Evolutionary conservation across 805 yeast genomes (phyloP), one percentile per base, ranked within the genome.

Genomic region (Cyberlindnera xishuangbannaensis): DNA sequence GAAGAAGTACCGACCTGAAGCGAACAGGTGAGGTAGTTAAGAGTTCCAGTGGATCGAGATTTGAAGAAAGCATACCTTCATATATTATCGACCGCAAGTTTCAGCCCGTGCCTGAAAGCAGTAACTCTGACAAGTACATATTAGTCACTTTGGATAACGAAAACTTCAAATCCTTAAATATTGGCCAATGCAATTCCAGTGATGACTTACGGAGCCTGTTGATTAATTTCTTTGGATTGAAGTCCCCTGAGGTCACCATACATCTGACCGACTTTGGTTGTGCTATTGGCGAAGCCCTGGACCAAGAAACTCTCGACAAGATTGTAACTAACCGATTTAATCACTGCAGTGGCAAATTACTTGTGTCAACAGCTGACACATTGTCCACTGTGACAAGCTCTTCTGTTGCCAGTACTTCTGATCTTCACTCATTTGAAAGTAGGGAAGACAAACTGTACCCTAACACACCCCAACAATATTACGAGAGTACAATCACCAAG

Each of bases 231-330:
- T 46, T 77, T 13, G 44, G 47, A 4, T 48, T 56, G 4, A 43
- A 42, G 14, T 43, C 50, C 8, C 34, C 45, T 7, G 52, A 53
- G 10, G 33, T 56, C 20, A 52, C 66, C 0, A 63, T 76, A 26
- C 81, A 78, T 43, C 55, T 85, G 40, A 81, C 95, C 0, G 95
- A 85, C 33, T 74, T 77, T 52, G 75, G 76, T 15, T 62, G 76
- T 30, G 65, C 66, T 12, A 67, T 70, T 18, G 90, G 87, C 18
- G 69, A 61, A 5, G 64, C 76, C 0, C 45, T 82, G 14, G 69
- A 77, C 15, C 79, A 76, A 28, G 63, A 64, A 2, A 46, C 68
- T 2, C 37, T 79, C 3, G 60, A 61, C 2, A 41, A 44, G 2
- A 45, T 73, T 2, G 45, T 71, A 9, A 49, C 54, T 2, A 47